phyloP scores from a whole-genome alignment of 2,329 filamentous ascomycete species.

The Chrysoporthe cubensis region DNA sequence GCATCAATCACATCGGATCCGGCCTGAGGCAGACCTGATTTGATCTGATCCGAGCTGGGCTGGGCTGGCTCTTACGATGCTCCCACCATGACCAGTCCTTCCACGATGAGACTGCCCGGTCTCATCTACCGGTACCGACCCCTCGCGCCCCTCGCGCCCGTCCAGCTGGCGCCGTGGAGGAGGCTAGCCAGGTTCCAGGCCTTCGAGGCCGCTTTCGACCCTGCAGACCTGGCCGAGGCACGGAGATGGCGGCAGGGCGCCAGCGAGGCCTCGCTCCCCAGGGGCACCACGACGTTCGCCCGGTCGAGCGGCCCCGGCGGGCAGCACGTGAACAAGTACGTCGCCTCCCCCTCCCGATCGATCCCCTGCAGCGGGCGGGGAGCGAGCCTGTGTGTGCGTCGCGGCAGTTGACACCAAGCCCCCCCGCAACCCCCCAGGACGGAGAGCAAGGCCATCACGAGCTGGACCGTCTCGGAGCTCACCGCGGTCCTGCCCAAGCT shows the following conservation, averaged over 20 bases:
- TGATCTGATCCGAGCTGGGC: no score
- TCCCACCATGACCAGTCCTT: constrained; percentile 16
- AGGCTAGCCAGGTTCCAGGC: constrained; percentile 46
- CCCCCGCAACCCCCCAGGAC: constrained; percentile 45
- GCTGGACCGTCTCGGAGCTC: constrained; percentile 54
- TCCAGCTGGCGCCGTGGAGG: constrained; percentile 26
- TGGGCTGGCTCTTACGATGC: constrained; percentile 12
- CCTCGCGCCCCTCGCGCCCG: constrained; percentile 12
- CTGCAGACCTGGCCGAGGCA: constrained; percentile 54
- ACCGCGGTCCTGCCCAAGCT: constrained; percentile 49
- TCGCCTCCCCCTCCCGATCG: constrained; percentile 6
- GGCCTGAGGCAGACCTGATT: no score
- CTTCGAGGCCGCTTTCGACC: constrained; percentile 54
- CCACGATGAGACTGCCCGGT: constrained; percentile 13
- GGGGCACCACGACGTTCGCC: constrained; percentile 56
- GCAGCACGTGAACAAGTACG: constrained; percentile 66
- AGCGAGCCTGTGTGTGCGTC: no score
- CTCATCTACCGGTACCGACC: constrained; percentile 12
- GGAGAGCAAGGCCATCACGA: constrained; percentile 62
- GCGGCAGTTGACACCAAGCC: no score
- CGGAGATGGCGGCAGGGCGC: constrained; percentile 56
- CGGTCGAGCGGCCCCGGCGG: constrained; percentile 65
- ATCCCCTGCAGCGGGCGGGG: neutral
- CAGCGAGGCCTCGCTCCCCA: constrained; percentile 48
- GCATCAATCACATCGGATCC: neutral